Conservation (phyloP, 805 yeast species). For the Hanseniaspora guilliermondii region DNA sequence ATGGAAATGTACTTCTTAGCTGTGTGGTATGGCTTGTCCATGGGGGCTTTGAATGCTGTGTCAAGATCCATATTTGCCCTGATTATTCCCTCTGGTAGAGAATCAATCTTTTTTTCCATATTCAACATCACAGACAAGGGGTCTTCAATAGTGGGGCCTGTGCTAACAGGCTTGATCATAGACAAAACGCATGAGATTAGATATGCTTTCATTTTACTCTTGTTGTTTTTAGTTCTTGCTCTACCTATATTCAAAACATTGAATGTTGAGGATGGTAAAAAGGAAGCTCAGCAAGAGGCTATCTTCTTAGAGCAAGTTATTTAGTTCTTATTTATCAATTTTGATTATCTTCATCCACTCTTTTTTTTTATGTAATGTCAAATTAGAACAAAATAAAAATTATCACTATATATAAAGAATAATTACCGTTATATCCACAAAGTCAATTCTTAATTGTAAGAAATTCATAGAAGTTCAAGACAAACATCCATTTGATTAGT, state of each 20-base stretch:
- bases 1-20: conserved; percentile 60
- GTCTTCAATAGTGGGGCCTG: conserved; percentile 61
- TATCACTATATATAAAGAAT: not conserved
- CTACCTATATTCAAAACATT: conserved; percentile 44
- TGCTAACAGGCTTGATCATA: conserved; percentile 57
- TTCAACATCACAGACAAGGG: conserved; percentile 74
- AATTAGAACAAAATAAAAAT: not conserved
- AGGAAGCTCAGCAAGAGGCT: conserved; percentile 33
- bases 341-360: too few relatives aligned
- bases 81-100: conserved; percentile 63
- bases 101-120: conserved; percentile 61
- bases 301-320: conserved; percentile 3
- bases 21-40: conserved; percentile 59
- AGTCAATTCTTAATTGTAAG: too few relatives aligned
- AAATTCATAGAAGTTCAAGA: too few relatives aligned
- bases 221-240: conserved; percentile 40
- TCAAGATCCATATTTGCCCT: conserved; percentile 57
- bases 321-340: not conserved
- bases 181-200: conserved; percentile 64
- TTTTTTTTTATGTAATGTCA: too few relatives aligned
- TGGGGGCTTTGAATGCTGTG: conserved; percentile 62
- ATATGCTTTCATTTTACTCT: conserved; percentile 55
- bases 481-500: not conserved
- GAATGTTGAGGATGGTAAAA: conserved; percentile 50
- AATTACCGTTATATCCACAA: not conserved